These are phyloP conservation scores for Penicillium italicum DNA, from an alignment of 2,329 filamentous ascomycete genomes.

Conservation along the genomic window DNA sequence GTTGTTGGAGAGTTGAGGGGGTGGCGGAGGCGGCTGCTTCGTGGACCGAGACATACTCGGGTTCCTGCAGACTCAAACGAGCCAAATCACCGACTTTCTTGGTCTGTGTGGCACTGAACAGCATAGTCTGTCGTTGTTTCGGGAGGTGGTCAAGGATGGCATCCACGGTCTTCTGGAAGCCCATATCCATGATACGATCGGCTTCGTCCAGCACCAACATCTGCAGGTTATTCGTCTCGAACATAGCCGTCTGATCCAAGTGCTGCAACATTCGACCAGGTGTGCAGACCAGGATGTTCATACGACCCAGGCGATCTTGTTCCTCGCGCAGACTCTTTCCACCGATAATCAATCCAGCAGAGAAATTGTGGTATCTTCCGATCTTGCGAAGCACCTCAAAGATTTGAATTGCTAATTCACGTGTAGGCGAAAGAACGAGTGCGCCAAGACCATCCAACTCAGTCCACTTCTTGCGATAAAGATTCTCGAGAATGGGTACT, in stretches of 20 bases:
- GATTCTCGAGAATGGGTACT: constrained; percentile 84
- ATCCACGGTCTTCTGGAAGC: constrained; percentile 85
- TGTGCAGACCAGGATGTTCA: constrained; percentile 97
- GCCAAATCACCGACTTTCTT: constrained; percentile 91
- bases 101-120: constrained; percentile 96
- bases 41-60: constrained; percentile 93
- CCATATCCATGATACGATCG: constrained; percentile 96
- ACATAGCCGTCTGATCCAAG: constrained; percentile 84
- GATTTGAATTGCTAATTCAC: constrained; percentile 93
- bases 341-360: constrained; percentile 88
- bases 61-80: constrained; percentile 79
- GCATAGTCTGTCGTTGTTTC: constrained; percentile 77
- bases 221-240: constrained; percentile 86
- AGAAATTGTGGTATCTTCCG: constrained; percentile 83
- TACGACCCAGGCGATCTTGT: constrained; percentile 74
- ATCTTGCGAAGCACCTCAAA: constrained; percentile 92
- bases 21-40: constrained; percentile 76
- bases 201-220: constrained; percentile 94
- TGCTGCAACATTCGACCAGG: constrained; percentile 94
- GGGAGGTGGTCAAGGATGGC: constrained; percentile 91
- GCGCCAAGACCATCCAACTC: constrained; percentile 88
- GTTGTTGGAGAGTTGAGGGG: constrained; percentile 78
- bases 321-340: constrained; percentile 88
- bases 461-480: constrained; percentile 85
- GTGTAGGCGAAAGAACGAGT: constrained; percentile 87